Evolutionary conservation across 305 asterid species (phyloP).

Genomic region (Euphrasia arctica): DNA sequence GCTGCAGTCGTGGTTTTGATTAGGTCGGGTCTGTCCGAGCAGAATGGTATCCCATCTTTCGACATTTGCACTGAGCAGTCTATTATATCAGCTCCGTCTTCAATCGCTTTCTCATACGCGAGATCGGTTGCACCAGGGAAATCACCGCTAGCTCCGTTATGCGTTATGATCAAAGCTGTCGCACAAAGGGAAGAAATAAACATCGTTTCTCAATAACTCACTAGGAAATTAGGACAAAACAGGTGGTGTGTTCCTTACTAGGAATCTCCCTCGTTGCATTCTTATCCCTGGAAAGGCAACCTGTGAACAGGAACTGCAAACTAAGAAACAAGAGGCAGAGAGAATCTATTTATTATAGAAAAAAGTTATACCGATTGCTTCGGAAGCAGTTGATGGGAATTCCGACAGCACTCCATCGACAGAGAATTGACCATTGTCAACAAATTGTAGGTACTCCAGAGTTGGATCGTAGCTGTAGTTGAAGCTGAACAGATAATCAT

Average conservation of each 20-base stretch:
- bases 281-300: constrained; percentile 52
- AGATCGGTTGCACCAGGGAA: constrained; percentile 81
- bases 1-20: constrained; percentile 73
- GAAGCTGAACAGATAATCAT: constrained; percentile 59
- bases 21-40: constrained; percentile 74
- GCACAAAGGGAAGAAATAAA: constrained; percentile 11
- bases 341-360: background rate
- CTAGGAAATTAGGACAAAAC: too few species aligned
- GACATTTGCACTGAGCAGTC: constrained; percentile 93
- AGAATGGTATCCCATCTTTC: constrained; percentile 79
- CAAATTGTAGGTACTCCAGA: constrained; percentile 64
- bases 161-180: constrained; percentile 72
- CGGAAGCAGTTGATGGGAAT: constrained; percentile 86
- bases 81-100: constrained; percentile 81
- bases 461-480: constrained; percentile 87
- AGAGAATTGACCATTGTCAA: constrained; percentile 62
- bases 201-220: background rate
- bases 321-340: background rate
- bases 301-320: constrained; percentile 37
- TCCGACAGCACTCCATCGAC: constrained; percentile 87
- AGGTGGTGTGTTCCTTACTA: constrained; percentile 37
- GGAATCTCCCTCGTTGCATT: constrained; percentile 47
- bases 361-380: constrained; percentile 54
- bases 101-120: constrained; percentile 87
- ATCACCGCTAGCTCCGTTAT: constrained; percentile 94